Conservation (phyloP, 2,329 filamentous ascomycete species). For the Chaetomium sp. region DNA sequence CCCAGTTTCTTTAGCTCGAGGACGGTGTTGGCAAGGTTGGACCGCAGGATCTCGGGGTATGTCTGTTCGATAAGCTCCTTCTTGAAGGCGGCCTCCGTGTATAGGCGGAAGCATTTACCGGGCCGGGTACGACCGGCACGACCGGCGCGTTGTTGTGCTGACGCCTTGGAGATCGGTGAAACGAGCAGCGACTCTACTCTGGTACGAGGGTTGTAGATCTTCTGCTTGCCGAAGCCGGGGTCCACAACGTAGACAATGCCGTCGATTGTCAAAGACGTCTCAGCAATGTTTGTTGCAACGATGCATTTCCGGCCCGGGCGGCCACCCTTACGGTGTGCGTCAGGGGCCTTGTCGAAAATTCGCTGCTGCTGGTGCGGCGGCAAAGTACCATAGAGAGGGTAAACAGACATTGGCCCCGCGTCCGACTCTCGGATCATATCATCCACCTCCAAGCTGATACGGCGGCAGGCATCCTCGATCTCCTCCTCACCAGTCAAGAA, state of each 20-base stretch:
- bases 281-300: constrained; percentile 94
- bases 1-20: constrained; percentile 96
- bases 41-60: constrained; percentile 90
- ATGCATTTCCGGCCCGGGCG: constrained; percentile 90
- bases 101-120: constrained; percentile 95
- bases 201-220: constrained; percentile 96
- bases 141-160: constrained; percentile 93
- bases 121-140: constrained; percentile 98
- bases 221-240: constrained; percentile 97
- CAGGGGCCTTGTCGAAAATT: constrained; percentile 87
- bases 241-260: constrained; percentile 99
- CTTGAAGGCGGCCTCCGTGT: constrained; percentile 94
- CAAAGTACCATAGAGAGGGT: constrained; percentile 88
- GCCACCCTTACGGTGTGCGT: constrained; percentile 65
- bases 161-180: constrained; percentile 95
- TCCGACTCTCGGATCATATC: constrained; percentile 89
- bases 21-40: constrained; percentile 90
- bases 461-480: constrained; percentile 91
- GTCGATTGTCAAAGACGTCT: constrained; percentile 95
- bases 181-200: constrained; percentile 96
- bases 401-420: constrained; percentile 81
- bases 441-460: constrained; percentile 84
- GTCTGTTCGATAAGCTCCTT: constrained; percentile 97
- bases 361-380: constrained; percentile 89
- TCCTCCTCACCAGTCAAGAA: constrained; percentile 98